phyloP scores from a whole-genome alignment of 306 rosid species.

The Gynostemma pentaphyllum region DNA sequence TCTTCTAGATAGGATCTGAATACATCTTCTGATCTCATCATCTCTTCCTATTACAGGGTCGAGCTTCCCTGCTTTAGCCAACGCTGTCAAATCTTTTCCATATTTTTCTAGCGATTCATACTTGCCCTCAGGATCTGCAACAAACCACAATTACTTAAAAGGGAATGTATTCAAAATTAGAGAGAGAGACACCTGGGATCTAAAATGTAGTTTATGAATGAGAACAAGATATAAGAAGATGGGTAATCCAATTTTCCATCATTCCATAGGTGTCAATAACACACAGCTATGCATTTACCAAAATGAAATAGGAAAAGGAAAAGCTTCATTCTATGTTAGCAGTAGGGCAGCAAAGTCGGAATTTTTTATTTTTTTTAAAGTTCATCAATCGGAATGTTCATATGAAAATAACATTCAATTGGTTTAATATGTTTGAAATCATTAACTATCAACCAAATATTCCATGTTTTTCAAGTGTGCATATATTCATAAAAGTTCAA shows the following conservation, averaged over 20 bases:
- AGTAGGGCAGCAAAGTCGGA: no score
- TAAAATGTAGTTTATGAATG: background rate
- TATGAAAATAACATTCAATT: background rate
- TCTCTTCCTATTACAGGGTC: slow-evolving; percentile 99
- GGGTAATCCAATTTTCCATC: background rate
- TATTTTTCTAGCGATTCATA: slow-evolving; percentile 91
- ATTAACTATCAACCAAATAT: background rate
- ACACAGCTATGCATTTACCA: background rate
- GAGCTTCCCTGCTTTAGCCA: slow-evolving; percentile 92
- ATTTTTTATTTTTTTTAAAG: background rate
- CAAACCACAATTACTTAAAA: slow-evolving; percentile 17
- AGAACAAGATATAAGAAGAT: background rate
- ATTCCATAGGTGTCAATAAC: background rate
- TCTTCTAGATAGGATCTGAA: slow-evolving; percentile 97
- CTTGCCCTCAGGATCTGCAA: slow-evolving; percentile 94
- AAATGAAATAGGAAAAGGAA: background rate
- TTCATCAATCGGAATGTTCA: background rate
- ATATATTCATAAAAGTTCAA: background rate
- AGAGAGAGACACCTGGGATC: background rate
- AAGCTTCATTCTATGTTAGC: background rate
- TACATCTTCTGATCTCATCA: slow-evolving; percentile 98
- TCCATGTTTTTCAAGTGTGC: background rate
- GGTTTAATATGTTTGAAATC: background rate
- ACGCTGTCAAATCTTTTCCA: slow-evolving; percentile 94
- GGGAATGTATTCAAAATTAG: background rate